These are phyloP conservation scores for Podila clonocystis DNA, from an alignment of 192 early-diverging fungal genomes.

Conservation along the genomic window DNA sequence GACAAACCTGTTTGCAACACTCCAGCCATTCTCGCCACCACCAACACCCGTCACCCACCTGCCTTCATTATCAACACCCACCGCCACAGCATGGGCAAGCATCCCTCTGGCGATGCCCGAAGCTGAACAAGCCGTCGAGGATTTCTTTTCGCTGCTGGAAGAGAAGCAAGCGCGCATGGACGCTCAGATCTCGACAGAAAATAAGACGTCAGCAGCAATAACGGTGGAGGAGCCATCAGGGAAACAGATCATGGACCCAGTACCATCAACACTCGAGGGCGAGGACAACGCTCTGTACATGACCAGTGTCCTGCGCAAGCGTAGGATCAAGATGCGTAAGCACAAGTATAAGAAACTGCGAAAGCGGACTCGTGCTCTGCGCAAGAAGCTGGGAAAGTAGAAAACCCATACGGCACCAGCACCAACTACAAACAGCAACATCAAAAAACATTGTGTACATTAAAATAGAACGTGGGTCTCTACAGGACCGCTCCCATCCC, in stretches of 20 bases:
- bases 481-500: no score
- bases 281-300: slow-evolving; percentile 53
- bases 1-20: slow-evolving; percentile 44
- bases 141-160: slow-evolving; percentile 16
- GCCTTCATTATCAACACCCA: slow-evolving; percentile 11
- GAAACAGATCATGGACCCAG: slow-evolving; percentile 19
- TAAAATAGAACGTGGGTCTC: no score
- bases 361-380: slow-evolving; percentile 76
- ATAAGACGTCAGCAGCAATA: not conserved
- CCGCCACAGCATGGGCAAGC: slow-evolving; percentile 43
- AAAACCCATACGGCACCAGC: no score
- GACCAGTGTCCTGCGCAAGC: slow-evolving; percentile 84
- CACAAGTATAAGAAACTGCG: slow-evolving; percentile 92
- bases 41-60: not conserved
- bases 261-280: not conserved
- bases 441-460: not conserved
- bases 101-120: slow-evolving; percentile 13
- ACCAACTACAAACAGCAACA: not conserved
- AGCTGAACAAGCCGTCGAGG: slow-evolving; percentile 14
- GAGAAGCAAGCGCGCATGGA: slow-evolving; percentile 1
- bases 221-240: not conserved
- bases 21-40: slow-evolving; percentile 54
- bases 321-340: slow-evolving; percentile 94
- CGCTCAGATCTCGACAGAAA: not conserved
- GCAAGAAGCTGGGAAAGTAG: slow-evolving; percentile 79